Evolutionary conservation across 306 rosid genomes (phyloP).

Genomic region (Hylodesmum podocarpum): DNA sequence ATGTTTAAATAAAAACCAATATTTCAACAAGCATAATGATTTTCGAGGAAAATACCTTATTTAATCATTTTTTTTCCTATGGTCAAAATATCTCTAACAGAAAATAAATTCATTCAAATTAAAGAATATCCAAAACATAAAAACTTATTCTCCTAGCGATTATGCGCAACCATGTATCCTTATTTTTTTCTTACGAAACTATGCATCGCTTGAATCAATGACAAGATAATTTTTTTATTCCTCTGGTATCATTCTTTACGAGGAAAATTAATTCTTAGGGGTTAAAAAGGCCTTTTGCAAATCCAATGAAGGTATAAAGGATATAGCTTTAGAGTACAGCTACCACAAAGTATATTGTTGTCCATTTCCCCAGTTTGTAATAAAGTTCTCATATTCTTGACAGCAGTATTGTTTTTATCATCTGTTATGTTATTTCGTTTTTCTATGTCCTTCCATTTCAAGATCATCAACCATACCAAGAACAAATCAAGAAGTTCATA

Average conservation of each 20-base stretch:
- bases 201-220: background rate
- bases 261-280: background rate
- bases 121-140: background rate
- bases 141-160: background rate
- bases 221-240: background rate
- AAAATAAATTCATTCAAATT: background rate
- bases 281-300: background rate
- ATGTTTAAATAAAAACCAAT: background rate
- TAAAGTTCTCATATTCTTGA: background rate
- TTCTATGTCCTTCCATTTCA: background rate
- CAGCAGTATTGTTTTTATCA: background rate
- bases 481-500: conserved; percentile 12
- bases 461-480: background rate
- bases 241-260: background rate
- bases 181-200: no score
- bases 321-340: background rate
- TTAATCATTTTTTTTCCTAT: background rate
- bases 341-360: conserved; percentile 23
- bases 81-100: background rate
- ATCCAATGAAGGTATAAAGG: background rate
- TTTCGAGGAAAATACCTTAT: background rate
- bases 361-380: conserved; percentile 20
- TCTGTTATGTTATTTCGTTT: background rate
- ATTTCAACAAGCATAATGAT: background rate
- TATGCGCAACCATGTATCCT: no score